These are phyloP conservation scores for Nicotiana benthamiana DNA, from an alignment of 257 asterid genomes.

Conservation along the genomic window DNA sequence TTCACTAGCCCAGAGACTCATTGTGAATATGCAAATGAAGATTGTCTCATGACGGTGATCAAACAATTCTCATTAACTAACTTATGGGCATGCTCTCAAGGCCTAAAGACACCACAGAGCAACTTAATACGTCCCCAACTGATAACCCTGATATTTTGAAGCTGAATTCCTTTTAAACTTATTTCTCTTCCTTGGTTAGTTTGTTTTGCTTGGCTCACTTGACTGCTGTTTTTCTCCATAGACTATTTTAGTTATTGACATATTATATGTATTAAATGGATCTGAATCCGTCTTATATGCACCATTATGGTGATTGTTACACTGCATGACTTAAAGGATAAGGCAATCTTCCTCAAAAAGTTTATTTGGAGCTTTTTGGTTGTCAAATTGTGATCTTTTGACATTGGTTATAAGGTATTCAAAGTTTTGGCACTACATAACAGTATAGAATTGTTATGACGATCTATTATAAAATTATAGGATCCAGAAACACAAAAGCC, in stretches of 20 bases:
- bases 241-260: neutral
- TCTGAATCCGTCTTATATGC: neutral
- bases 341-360: neutral
- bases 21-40: neutral
- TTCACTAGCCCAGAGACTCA: neutral
- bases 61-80: neutral
- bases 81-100: neutral
- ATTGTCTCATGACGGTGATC: neutral
- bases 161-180: neutral
- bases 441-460: neutral
- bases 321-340: neutral
- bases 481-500: constrained; percentile 96
- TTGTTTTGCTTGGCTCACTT: neutral
- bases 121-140: neutral
- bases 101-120: neutral
- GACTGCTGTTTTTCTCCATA: neutral
- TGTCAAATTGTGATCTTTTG: neutral
- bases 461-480: constrained; percentile 32
- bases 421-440: neutral
- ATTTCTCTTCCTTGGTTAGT: neutral
- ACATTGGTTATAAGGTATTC: neutral
- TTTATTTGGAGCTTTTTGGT: neutral
- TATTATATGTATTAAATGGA: neutral
- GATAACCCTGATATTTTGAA: neutral
- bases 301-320: constrained; percentile 2